Evolutionary conservation across 2,329 filamentous ascomycete genomes (phyloP), one percentile per base, ranked within the genome.

Genomic region (Knoxdaviesia capensis): DNA sequence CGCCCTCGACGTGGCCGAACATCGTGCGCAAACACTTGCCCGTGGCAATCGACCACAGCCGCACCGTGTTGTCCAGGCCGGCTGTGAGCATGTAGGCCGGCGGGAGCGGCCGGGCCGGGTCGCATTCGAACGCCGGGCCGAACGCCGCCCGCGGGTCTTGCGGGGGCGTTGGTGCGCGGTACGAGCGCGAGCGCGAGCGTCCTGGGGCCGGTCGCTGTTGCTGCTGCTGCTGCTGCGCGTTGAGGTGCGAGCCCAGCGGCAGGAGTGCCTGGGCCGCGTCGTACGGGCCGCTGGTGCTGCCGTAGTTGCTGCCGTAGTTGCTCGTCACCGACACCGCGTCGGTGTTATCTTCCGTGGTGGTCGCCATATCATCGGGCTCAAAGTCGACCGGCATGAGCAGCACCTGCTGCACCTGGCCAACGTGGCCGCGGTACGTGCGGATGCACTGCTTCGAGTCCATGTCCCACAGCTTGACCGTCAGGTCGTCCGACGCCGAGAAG

Each of bases 1-100:
- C 80, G 32, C 90, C 90, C 58, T 98, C 90, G 28, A 98, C 73
- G 53, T 98, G 90, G 0, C 90, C 90, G 55, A 96, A 98, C 65
- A 94, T 93, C 32, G 85, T 93, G 47, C 85, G 81, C 33, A 94
- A 68, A 52, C 84, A 94, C 48, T 75, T 74, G 34, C 84, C 85
- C 1, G 80, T 80, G 5, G 71, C 72, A 1, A 86, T 82, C 55
- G 94, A 85, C 88, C 90, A 98, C 20, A 96, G 69, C 7, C 88
- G 79, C 47, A 96, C 83, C 0, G 86, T 94, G 44, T 79, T 81
- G 58, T 98, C 90, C 11, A 98, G 70, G 0, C 85, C 86, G 41
- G 84, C 87, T 1, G 87, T 94, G 39, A 96, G 70, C 67, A 98
- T 94, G 59, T 94, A 96, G 5, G 80, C 74, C 0, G 86, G 83